Base-by-base conservation (phyloP, 75 land plant genomes). In the Pinus tabuliformis region DNA sequence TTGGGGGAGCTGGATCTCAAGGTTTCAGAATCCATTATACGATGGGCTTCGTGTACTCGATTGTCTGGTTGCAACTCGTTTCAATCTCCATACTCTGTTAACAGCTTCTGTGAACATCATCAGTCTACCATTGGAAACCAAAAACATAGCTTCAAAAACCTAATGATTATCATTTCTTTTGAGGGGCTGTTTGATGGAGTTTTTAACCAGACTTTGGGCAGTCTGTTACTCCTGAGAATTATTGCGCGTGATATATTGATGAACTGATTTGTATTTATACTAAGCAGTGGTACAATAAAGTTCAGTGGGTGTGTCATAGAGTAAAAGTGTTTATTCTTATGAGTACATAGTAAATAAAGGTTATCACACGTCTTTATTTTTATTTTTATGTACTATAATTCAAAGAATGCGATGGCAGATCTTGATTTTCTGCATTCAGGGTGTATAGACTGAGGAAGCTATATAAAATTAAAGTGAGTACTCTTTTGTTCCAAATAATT, bases 21-120 rank as follows among this genome's bases (percentile, higher is more conserved):
- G 78, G 91, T 87, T 30, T 75, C 89, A 17, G 91, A 87, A 59
- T 90, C 91, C 63, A 79, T 90, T 5, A 82, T 90, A 56, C 83
- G 91, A 3, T 90, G 91, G 91, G 88, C 89, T 3, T 90, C 91
- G 20, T 90, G 91, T 75, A 90, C 91, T 3, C 58, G 80, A 61
- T 68, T 90, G 49, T 76, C 87, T 11, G 79, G 75, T 73, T 79
- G 87, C 8, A 56, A 87, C 12, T 84, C 91, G 21, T 80, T 87
- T 30, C 78, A 83, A 56, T 90, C 87, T 17, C 85, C 89, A 26
- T 84, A 12, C 89, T 90, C 6, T 90, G 89, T 60, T 90, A 75
- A 81, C 39, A 62, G 36, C 11, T 30, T 21, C 52, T 54, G n/a
- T 14, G 33, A 42, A 26, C 18, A 63, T 57, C 18, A 57, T 49